Evolutionary conservation across 768 basidiomycete species (phyloP), one percentile per base, ranked within the genome.

Genomic region (Tricholoma sp.): DNA sequence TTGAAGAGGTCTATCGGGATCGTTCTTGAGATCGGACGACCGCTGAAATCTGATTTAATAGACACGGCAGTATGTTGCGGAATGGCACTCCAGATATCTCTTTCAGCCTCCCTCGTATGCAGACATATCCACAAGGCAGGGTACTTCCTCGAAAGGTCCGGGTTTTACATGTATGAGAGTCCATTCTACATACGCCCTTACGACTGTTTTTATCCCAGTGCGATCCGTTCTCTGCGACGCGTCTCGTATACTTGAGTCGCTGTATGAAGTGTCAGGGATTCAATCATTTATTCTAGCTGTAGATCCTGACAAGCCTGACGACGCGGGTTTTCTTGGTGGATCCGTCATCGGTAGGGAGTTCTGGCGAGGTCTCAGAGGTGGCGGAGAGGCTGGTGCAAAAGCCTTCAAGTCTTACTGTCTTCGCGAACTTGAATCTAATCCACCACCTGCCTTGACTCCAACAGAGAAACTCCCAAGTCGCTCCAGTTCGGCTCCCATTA

Each of bases 261-360:
- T 89, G 4, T 70, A 73, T 29, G 69, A 67, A 10, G 68, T 77
- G 11, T 72, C 79, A 8, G 82, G 82, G 2, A 68, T 82, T 4
- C 82, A 89, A 44, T 83, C 86, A 0, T 84, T 87, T 62, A 59
- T 87, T 39, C 74, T 89, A 3, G 81, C 81, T 1, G 78, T 88
- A 28, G 78, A 86, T 60, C 81, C 84, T 4, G 60, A 61, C 12
- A 74, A 80, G 59, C 61, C 71, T 11, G 57, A 67, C 0, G 80
- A 83, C 62, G 68, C 69, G 29, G 82, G 84, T 0, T 88, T 87
- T 67, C 72, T 89, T 6, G 86, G 86, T 7, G 86, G 86, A 4
- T 81, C 84, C 1, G 44, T 80, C 3, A 61, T 72, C 7, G 86
- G 85, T 6, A 76, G 84, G 39, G 84, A 86, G 56, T 89, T 84